Conservation (phyloP, 2,329 filamentous ascomycete species). For the Pseudogymnoascus sp. region DNA sequence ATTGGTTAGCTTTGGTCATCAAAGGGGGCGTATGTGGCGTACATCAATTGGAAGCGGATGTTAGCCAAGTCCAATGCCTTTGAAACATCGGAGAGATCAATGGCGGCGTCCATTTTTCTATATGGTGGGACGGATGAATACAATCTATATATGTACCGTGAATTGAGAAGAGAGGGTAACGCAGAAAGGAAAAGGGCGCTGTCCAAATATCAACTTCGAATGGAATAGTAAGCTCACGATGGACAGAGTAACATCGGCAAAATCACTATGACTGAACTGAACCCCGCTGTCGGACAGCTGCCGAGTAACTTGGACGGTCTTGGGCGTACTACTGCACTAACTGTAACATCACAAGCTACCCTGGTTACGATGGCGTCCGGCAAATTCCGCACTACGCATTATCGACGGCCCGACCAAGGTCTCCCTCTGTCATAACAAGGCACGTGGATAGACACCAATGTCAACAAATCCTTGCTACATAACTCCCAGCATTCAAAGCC, state of each 20-base stretch:
- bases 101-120: slow-evolving; percentile 72
- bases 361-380: not conserved
- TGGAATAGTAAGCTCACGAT: not conserved
- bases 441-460: slow-evolving; percentile 6
- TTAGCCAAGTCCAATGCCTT: slow-evolving; percentile 83
- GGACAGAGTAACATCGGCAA: not conserved
- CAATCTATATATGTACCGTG: not conserved
- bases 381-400: not conserved
- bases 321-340: not conserved
- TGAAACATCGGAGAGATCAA: slow-evolving; percentile 77
- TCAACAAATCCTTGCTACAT: not conserved
- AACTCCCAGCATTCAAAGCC: not conserved
- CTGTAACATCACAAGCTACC: not conserved
- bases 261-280: not conserved
- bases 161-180: not conserved
- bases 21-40: slow-evolving; percentile 29
- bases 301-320: not conserved
- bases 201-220: not conserved
- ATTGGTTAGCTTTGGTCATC: slow-evolving; percentile 5
- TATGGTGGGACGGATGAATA: not conserved
- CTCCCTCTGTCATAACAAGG: slow-evolving; percentile 7
- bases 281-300: not conserved
- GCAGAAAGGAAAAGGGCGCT: not conserved
- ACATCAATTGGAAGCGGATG: slow-evolving; percentile 94
- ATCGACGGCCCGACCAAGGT: not conserved